Conservation (phyloP, 306 rosid genomes). For the Prunus mongolica region DNA sequence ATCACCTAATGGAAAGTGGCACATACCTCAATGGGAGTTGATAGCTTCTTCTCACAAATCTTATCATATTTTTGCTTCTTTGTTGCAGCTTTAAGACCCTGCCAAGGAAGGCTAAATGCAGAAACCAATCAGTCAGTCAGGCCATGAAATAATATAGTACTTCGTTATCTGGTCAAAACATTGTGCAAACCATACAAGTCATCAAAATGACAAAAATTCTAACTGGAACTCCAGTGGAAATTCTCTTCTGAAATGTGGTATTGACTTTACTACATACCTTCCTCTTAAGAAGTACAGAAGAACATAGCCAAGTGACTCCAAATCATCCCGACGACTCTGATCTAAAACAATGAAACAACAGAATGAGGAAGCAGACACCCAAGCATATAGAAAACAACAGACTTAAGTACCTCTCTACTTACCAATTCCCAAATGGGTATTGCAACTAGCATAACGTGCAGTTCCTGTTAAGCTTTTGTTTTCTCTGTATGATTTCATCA, state of each 20-base stretch:
- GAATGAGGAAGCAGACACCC: neutral
- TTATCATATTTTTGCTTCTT: constrained; percentile 80
- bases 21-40: constrained; percentile 73
- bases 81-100: constrained; percentile 72
- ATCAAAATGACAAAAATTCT: neutral
- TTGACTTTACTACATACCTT: constrained; percentile 40
- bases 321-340: constrained; percentile 90
- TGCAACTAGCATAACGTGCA: constrained; percentile 88
- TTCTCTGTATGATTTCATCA: constrained; percentile 45
- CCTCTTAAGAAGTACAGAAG: constrained; percentile 82
- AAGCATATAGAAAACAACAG: neutral
- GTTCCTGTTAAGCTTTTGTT: constrained; percentile 85
- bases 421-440: constrained; percentile 85
- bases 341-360: constrained; percentile 33
- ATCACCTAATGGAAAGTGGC: constrained; percentile 7
- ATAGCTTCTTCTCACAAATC: constrained; percentile 77
- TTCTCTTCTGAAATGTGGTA: neutral
- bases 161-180: neutral
- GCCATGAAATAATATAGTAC: constrained; percentile 20
- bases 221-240: neutral
- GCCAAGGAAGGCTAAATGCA: constrained; percentile 87
- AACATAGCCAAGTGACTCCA: constrained; percentile 88
- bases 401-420: constrained; percentile 7
- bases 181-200: neutral
- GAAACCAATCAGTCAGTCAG: constrained; percentile 4